Base-by-base conservation (phyloP, 2,329 filamentous ascomycete species). In the Ceratocystis harringtonii region DNA sequence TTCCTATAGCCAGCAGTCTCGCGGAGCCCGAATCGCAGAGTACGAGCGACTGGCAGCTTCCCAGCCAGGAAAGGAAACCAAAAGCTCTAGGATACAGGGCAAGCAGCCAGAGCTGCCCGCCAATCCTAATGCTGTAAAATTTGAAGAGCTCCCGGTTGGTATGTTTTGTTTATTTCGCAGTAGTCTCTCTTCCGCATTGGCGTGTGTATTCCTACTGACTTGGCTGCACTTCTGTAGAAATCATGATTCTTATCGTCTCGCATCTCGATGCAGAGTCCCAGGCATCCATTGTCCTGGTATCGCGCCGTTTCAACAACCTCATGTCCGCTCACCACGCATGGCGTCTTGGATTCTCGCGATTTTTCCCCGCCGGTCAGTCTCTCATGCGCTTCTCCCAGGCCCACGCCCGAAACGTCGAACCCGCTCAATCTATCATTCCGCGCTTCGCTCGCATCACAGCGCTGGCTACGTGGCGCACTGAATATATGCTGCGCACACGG, bases 291-390 rank as follows among this genome's bases (percentile, higher is more conserved):
- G 87, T 91, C 19, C 81, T 95, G 62, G 90, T 97, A 36, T 96
- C 90, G 43, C 89, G 86, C 71, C 88, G 89, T 65, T 95, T 97
- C 73, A 89, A 95, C 74, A 81, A 82, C 63, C 79, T 97, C 50
- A 88, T 97, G 65, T 96, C 90, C 3, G 92, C 89, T 1, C 90
- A 92, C 17, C 90, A 96, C 76, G 91, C 91, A 6, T 97, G 92
- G 92, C 85, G 90, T 69, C 89, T 91, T 73, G 92, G 92, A 5
- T 97, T 97, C 72, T 83, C 90, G 70, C 90, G 92, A 68, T 92
- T 86, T 76, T 99, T 97, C 70, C 90, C 90, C 0, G 91, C 89
- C 1, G 84, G 87, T 28, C 71, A 80, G 80, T 5, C 72, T 22
- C 30, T 32, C n/a, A n/a, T 41, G 6, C 44, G 61, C 30, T 8